These are phyloP conservation scores for Crucihimalaya himalaica DNA, from an alignment of 345 rosid species.

Conservation along the genomic window DNA sequence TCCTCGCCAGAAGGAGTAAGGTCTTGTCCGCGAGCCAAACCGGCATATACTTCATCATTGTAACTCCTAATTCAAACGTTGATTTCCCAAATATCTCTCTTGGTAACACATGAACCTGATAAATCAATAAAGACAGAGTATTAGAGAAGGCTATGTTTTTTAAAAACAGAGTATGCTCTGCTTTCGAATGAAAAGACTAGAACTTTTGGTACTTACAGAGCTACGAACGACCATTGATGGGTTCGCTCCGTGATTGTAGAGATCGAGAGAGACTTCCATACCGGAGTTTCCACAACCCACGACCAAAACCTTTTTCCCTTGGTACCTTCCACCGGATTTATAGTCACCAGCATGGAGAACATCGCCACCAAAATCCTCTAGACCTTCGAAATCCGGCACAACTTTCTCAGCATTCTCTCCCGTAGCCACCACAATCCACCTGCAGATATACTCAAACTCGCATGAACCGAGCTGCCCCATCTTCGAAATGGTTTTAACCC, in stretches of 20 bases:
- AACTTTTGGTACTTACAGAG: slow-evolving; percentile 51
- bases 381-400: slow-evolving; percentile 72
- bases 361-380: slow-evolving; percentile 58
- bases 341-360: slow-evolving; percentile 76
- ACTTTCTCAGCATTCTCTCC: slow-evolving; percentile 91
- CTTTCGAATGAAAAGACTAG: neutral
- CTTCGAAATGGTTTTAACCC: slow-evolving; percentile 57
- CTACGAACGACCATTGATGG: slow-evolving; percentile 88
- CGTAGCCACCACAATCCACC: slow-evolving; percentile 85
- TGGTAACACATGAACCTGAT: slow-evolving; percentile 88
- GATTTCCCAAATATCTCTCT: slow-evolving; percentile 79
- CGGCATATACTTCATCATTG: slow-evolving; percentile 67
- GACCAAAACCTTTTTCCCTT: slow-evolving; percentile 65
- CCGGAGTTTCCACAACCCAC: slow-evolving; percentile 96
- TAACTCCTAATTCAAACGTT: slow-evolving; percentile 60
- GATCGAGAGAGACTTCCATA: slow-evolving; percentile 89
- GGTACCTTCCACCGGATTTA: slow-evolving; percentile 63
- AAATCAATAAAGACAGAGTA: slow-evolving; percentile 18
- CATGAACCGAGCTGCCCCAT: slow-evolving; percentile 38
- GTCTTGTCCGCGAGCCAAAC: slow-evolving; percentile 75
- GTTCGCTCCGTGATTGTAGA: slow-evolving; percentile 64
- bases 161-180: too few species aligned
- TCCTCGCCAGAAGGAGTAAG: slow-evolving; percentile 54
- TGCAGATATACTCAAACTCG: slow-evolving; percentile 73
- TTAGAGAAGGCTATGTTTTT: slow-evolving; percentile 4